Conservation (phyloP, 139 green algal genomes). For the Deuterostichococcus epilithicus region DNA sequence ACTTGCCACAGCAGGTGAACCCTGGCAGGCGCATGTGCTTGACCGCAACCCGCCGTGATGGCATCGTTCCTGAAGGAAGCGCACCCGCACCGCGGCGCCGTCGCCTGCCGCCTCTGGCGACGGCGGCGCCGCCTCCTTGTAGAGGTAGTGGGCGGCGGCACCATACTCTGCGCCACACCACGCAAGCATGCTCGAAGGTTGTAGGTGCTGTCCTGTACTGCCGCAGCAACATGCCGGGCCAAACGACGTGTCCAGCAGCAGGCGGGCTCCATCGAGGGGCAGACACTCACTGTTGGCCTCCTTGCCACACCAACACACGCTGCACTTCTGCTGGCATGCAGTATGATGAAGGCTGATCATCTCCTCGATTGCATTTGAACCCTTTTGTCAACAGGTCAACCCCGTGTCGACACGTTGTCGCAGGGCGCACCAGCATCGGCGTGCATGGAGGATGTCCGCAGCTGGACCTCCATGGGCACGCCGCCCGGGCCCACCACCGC, state of each 20-base stretch:
- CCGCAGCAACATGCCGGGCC: too few relatives aligned
- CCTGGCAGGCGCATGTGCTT: too few relatives aligned
- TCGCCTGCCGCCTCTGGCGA: background rate
- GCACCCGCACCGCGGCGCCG: background rate
- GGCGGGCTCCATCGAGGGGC: too few relatives aligned
- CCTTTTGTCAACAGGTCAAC: too few relatives aligned
- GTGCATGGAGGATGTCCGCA: constrained; percentile 70
- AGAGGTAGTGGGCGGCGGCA: constrained; percentile 79
- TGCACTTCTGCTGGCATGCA: too few relatives aligned
- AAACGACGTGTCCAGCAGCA: too few relatives aligned
- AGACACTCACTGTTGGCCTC: too few relatives aligned
- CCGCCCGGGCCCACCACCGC: constrained; percentile 62
- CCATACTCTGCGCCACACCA: constrained; percentile 68
- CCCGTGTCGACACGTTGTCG: too few relatives aligned
- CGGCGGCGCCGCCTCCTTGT: constrained; percentile 65
- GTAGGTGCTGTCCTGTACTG: too few relatives aligned
- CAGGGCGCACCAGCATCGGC: constrained; percentile 13
- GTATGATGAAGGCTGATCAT: background rate
- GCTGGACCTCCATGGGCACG: constrained; percentile 74
- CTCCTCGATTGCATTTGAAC: too few relatives aligned
- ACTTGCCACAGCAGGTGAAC: too few relatives aligned
- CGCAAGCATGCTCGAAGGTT: background rate
- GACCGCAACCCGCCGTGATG: background rate
- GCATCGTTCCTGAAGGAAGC: background rate
- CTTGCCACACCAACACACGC: too few relatives aligned